These are phyloP conservation scores for Peltaster fructicola DNA, from an alignment of 2,329 filamentous ascomycete species.

Conservation along the genomic window DNA sequence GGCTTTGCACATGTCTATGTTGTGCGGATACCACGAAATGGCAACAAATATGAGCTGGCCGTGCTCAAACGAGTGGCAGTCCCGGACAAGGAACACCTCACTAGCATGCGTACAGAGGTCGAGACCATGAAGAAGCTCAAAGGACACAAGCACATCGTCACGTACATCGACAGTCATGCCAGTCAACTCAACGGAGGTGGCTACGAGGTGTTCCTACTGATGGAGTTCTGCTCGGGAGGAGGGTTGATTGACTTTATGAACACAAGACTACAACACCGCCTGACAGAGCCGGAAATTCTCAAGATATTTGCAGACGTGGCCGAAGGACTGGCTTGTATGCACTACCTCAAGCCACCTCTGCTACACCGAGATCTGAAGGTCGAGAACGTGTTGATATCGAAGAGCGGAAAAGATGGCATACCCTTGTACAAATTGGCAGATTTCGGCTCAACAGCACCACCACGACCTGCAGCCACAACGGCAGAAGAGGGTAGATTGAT, in stretches of 20 bases:
- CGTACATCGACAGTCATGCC: conserved; percentile 95
- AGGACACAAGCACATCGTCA: conserved; percentile 90
- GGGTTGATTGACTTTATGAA: conserved; percentile 99
- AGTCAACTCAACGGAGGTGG: conserved; percentile 83
- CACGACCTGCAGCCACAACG: conserved; percentile 67
- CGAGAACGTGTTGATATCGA: conserved; percentile 84
- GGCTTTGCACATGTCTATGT: conserved; percentile 98
- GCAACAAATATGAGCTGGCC: conserved; percentile 62
- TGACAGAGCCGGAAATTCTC: conserved; percentile 94
- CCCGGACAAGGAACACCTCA: conserved; percentile 83
- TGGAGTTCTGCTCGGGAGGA: conserved; percentile 93
- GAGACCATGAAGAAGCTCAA: conserved; percentile 99
- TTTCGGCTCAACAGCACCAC: conserved; percentile 80
- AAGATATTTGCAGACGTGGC: conserved; percentile 93
- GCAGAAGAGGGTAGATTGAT: conserved; percentile 79
- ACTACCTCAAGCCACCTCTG: conserved; percentile 86
- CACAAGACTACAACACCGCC: conserved; percentile 81
- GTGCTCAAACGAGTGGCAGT: conserved; percentile 92
- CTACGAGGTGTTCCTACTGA: conserved; percentile 94
- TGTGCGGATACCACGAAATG: conserved; percentile 62
- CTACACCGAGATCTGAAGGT: conserved; percentile 93
- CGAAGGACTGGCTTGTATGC: conserved; percentile 96
- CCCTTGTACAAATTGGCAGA: conserved; percentile 90
- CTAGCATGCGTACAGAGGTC: conserved; percentile 94
- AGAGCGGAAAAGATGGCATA: conserved; percentile 32